phyloP scores from a whole-genome alignment of 345 rosid genomes.

The Isatis tinctoria region DNA sequence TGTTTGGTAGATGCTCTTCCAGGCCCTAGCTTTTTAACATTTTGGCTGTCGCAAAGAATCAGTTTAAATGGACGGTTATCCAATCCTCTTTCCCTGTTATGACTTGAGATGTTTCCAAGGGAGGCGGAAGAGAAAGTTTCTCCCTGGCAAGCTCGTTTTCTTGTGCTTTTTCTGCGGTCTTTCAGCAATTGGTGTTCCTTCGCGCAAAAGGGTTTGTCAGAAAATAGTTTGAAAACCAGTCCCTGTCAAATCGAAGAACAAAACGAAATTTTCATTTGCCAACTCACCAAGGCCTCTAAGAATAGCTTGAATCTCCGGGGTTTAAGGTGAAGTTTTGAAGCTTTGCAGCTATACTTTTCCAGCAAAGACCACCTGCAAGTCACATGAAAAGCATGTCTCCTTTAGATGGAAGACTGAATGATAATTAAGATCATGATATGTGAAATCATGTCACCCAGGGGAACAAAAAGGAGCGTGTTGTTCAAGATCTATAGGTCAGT shows the following conservation, averaged over 20 bases:
- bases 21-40: constrained; percentile 65
- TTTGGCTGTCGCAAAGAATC: constrained; percentile 75
- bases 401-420: not conserved
- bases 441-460: not conserved
- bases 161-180: constrained; percentile 81
- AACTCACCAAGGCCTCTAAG: constrained; percentile 93
- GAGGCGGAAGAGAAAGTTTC: constrained; percentile 62
- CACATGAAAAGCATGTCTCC: not conserved
- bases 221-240: constrained; percentile 21
- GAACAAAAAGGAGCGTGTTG: not conserved
- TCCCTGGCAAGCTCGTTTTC: constrained; percentile 65
- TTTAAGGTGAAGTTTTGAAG: constrained; percentile 97
- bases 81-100: constrained; percentile 57
- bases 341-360: constrained; percentile 97
- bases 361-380: constrained; percentile 93
- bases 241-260: constrained; percentile 14
- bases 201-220: constrained; percentile 32
- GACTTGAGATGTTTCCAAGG: constrained; percentile 53
- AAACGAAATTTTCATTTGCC: constrained; percentile 11
- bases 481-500: not conserved
- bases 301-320: constrained; percentile 95
- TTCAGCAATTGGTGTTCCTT: constrained; percentile 97
- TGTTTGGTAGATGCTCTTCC: constrained; percentile 66
- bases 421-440: not conserved
- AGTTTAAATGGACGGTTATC: constrained; percentile 62